Conservation (phyloP, 306 rosid genomes). For the Vigna radiata region DNA sequence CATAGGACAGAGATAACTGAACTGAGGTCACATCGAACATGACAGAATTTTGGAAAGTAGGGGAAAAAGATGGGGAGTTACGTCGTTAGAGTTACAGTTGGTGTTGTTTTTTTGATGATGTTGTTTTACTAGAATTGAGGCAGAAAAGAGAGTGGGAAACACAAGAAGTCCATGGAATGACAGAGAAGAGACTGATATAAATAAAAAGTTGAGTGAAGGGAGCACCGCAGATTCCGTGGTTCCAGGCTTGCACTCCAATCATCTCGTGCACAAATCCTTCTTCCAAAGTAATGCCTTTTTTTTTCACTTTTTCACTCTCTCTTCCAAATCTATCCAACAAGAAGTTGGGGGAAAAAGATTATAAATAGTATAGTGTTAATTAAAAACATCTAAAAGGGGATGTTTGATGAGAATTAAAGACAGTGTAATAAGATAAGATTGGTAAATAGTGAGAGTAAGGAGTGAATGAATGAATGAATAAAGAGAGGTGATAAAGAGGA, state of each 20-base stretch:
- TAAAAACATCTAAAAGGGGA: too few species aligned
- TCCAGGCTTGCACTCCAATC: conserved; percentile 94
- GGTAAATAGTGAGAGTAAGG: conserved; percentile 2
- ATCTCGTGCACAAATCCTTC: conserved; percentile 71
- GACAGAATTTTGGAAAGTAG: too few species aligned
- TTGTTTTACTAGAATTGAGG: conserved; percentile 19
- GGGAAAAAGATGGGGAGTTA: too few species aligned
- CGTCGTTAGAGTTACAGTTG: neutral
- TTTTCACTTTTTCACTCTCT: neutral
- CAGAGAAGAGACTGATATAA: conserved; percentile 3
- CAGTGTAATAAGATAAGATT: too few species aligned
- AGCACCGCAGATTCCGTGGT: conserved; percentile 88
- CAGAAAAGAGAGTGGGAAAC: conserved; percentile 27
- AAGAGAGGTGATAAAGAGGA: conserved; percentile 28
- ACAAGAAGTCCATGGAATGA: conserved; percentile 62
- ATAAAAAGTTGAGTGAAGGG: conserved; percentile 41
- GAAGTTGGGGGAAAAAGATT: conserved; percentile 13
- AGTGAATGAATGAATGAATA: neutral
- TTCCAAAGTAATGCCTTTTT: conserved; percentile 66
- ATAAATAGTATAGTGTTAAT: too few species aligned
- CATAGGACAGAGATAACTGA: too few species aligned
- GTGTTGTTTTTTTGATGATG: too few species aligned
- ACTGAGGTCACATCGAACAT: too few species aligned
- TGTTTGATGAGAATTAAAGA: too few species aligned
- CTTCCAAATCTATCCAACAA: conserved; percentile 4